Evolutionary conservation across 2,329 filamentous ascomycete species (phyloP), one percentile per base, ranked within the genome.

Genomic region (Nannizziopsis arthrosporioides): DNA sequence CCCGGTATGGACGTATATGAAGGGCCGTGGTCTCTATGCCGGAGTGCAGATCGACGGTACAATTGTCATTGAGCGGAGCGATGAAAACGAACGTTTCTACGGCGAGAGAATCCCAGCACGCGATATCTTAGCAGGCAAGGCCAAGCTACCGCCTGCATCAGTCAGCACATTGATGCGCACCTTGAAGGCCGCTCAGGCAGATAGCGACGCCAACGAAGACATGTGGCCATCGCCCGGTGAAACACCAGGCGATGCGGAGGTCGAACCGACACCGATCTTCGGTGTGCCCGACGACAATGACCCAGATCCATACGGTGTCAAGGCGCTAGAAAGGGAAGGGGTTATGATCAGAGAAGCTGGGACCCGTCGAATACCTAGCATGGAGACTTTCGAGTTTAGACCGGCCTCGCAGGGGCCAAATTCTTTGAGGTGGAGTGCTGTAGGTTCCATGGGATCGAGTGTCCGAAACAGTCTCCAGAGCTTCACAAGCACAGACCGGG

Each of bases 291-390:
- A 82, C 53, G 68, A 72, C 2, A 80, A 88, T 47, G 90, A 96
- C 57, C 88, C 89, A 0, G 90, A 96, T 62, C 90, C 90, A 0
- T 96, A 85, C 60, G 90, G 90, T 18, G 84, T 95, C 19, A 76
- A 89, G 54, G 89, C 90, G 6, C 69, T 96, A n/a, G 87, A 94
- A 61, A 82, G 87, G 70, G 85, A 88, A 52, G 90, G 90, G 2
- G 71, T 95, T 48, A 85, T 90, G 57, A 92, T 96, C 55, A 78
- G 85, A 45, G 89, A 95, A 68, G 89, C 89, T n/a, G 88, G 87
- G 31, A 83, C 82, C 2, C 78, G 80, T 43, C 73, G 78, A 47
- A 74, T 86, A 48, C 86, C 88, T 2, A 73, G 77, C 18, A 87
- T 82, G 68, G 86, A 82, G 50, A 78, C 84, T 56, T 93, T 95